A percentile compares a stretch with the other conserved stretches of the same genome.
These are phyloP conservation scores for Coriolopsis trogii DNA, from an alignment of 1,284 basidiomycete species.

Conservation along the genomic window DNA sequence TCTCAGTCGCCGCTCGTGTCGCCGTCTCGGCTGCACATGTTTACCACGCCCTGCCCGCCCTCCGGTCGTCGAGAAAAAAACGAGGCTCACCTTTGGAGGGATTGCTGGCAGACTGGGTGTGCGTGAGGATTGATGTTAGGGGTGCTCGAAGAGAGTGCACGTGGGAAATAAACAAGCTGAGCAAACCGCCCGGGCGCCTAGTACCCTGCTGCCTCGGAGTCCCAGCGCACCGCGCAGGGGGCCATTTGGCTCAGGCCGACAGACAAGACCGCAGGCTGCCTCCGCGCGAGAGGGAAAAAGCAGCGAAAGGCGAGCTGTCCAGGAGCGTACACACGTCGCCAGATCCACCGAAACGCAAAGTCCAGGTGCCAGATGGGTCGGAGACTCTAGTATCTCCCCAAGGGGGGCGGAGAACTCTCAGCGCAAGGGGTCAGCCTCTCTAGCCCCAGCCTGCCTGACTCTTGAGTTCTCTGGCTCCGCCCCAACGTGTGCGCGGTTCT, in stretches of 20 bases:
- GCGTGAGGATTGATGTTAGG: constrained; percentile 31
- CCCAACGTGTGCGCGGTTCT: constrained; percentile 14
- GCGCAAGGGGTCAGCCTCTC: background rate
- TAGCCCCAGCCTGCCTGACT: constrained; percentile 4
- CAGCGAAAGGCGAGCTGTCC: background rate
- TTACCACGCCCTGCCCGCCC: background rate
- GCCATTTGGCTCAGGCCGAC: background rate
- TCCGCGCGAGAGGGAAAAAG: background rate
- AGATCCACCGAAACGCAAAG: constrained; percentile 1
- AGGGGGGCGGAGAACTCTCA: constrained; percentile 4
- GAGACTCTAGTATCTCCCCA: constrained; percentile 5
- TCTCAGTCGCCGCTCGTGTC: too few species aligned
- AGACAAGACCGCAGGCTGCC: background rate
- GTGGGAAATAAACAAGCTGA: constrained; percentile 24
- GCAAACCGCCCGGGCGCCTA: constrained; percentile 22
- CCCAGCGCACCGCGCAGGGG: constrained; percentile 14
- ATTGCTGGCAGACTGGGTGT: constrained; percentile 16
- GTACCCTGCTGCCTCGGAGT: constrained; percentile 15
- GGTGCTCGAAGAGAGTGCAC: constrained; percentile 28
- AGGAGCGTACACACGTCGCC: background rate
- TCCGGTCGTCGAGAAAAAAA: background rate
- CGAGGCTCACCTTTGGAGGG: constrained; percentile 13
- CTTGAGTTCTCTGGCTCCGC: constrained; percentile 22
- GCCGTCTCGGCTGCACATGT: background rate
- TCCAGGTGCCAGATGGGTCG: constrained; percentile 5